phyloP scores from a whole-genome alignment of 78 protist species.

The Protostelium mycophagum region DNA sequence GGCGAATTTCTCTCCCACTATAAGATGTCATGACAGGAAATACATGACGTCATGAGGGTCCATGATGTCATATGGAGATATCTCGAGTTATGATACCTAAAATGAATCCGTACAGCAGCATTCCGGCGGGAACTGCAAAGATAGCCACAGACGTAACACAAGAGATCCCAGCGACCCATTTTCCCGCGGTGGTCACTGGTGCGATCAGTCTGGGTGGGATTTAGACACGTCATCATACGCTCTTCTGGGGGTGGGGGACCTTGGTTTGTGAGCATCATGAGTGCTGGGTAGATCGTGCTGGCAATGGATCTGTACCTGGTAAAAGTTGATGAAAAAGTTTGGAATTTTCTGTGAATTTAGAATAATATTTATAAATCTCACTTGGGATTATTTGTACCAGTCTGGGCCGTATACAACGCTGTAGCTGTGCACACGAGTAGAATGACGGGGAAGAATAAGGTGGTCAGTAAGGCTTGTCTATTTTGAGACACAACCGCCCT shows the following conservation, averaged over 20 bases:
- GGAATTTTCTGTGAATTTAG: background rate
- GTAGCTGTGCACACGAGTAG: background rate
- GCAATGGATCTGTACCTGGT: background rate
- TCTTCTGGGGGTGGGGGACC: background rate
- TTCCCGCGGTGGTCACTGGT: background rate
- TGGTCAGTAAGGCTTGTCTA: background rate
- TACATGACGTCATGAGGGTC: too few species aligned
- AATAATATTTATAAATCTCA: too few species aligned
- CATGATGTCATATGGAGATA: too few species aligned
- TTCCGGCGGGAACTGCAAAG: background rate
- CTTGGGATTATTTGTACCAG: background rate
- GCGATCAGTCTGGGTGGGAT: background rate
- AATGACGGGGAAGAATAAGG: background rate
- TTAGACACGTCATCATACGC: background rate
- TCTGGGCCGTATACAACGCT: background rate
- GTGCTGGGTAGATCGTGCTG: background rate
- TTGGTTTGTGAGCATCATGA: background rate
- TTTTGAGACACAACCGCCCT: background rate
- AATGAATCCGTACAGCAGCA: background rate
- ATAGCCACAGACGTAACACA: background rate
- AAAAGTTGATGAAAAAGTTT: background rate
- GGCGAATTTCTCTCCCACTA: background rate
- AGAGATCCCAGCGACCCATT: background rate
- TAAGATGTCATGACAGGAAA: background rate
- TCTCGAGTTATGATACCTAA: background rate